Evolutionary conservation across 306 rosid species (phyloP).

Genomic region (Quercus rubra): DNA sequence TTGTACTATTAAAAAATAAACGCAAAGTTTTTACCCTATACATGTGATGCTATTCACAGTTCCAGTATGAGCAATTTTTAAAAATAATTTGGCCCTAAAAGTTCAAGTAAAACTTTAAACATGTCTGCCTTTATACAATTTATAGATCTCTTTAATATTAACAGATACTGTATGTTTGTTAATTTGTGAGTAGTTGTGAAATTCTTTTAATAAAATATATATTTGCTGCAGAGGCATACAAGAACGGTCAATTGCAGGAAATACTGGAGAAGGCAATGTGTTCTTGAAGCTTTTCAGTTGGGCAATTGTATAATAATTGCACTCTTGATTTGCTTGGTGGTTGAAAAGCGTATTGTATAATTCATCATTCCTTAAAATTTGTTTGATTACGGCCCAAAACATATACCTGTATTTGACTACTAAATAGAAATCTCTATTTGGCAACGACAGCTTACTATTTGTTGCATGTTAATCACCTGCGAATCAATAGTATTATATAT

Average conservation of each 20-base stretch:
- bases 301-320: neutral
- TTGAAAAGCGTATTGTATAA: constrained; percentile 1
- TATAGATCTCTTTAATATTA: neutral
- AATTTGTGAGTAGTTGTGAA: neutral
- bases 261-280: constrained; percentile 80
- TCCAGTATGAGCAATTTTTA: neutral
- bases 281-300: constrained; percentile 39
- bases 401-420: constrained; percentile 8
- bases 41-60: neutral
- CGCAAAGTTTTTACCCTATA: neutral
- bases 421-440: neutral
- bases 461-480: neutral
- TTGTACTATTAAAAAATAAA: no score
- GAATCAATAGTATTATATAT: neutral
- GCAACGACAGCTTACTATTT: neutral
- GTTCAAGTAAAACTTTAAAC: neutral
- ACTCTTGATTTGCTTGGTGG: neutral
- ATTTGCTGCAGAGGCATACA: constrained; percentile 69
- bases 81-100: neutral
- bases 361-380: constrained; percentile 11
- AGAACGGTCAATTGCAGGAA: constrained; percentile 83
- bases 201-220: neutral
- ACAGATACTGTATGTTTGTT: neutral
- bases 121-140: neutral
- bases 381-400: neutral